Percentiles rank a stretch among this genome's conserved stretches.
phyloP scores from a whole-genome alignment of 768 basidiomycete species.

The Leccinum pellstonianum region DNA sequence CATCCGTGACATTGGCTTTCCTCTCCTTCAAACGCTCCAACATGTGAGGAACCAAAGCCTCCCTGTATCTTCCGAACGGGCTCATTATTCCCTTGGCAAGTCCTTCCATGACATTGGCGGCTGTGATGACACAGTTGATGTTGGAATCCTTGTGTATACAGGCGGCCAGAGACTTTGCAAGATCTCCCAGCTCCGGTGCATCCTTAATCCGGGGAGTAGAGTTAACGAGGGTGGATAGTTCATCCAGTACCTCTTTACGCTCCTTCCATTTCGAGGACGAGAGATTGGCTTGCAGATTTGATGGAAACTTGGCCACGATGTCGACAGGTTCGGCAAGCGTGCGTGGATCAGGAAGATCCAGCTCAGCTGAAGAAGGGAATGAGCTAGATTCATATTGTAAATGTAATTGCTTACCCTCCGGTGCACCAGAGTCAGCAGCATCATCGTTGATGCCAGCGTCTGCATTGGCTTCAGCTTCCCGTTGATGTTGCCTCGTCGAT shows the following conservation, averaged over 20 bases:
- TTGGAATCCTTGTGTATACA: conserved; percentile 90
- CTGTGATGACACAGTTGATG: conserved; percentile 90
- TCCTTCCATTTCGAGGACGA: conserved; percentile 98
- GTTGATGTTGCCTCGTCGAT: conserved; percentile 70
- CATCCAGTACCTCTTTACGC: conserved; percentile 87
- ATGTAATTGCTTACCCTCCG: conserved; percentile 43
- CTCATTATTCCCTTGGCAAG: conserved; percentile 79
- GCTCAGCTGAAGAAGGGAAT: conserved; percentile 35
- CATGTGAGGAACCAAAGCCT: conserved; percentile 70
- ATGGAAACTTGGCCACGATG: conserved; percentile 72
- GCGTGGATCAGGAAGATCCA: conserved; percentile 68
- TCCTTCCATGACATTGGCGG: conserved; percentile 80
- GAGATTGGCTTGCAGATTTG: conserved; percentile 69
- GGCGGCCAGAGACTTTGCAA: conserved; percentile 71
- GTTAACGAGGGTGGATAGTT: conserved; percentile 67
- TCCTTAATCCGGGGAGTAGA: conserved; percentile 78
- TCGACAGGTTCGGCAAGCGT: conserved; percentile 80
- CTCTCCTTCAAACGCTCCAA: conserved; percentile 92
- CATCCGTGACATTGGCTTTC: conserved; percentile 86
- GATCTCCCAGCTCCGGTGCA: conserved; percentile 70
- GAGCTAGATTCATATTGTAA: neutral
- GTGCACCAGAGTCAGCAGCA: conserved; percentile 45
- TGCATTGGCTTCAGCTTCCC: conserved; percentile 59
- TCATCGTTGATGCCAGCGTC: conserved; percentile 35
- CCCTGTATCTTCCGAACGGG: conserved; percentile 73